phyloP scores from a whole-genome alignment of 192 early-diverging fungal species.

The Backusella psychrophila region DNA sequence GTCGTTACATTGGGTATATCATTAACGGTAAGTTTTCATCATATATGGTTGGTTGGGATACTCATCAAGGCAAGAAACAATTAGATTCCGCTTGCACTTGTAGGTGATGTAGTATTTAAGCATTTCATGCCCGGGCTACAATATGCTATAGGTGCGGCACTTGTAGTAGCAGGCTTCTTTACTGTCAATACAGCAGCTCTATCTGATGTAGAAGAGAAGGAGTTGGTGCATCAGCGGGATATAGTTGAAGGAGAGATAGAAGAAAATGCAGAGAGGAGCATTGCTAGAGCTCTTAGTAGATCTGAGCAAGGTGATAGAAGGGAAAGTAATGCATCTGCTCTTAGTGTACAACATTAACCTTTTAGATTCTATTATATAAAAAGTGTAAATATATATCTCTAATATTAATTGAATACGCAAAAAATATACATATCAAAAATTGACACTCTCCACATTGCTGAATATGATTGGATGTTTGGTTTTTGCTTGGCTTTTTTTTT shows the following conservation, averaged over 20 bases:
- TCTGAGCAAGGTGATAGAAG: background rate
- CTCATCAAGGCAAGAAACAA: background rate
- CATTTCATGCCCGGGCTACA: slow-evolving; percentile 44
- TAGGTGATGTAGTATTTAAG: slow-evolving; percentile 73
- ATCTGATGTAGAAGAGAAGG: slow-evolving; percentile 31
- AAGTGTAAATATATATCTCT: background rate
- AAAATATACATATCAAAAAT: background rate
- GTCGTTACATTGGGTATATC: slow-evolving; percentile 77
- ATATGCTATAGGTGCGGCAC: slow-evolving; percentile 64
- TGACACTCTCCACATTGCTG: slow-evolving; percentile 2
- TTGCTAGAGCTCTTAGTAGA: slow-evolving; percentile 6
- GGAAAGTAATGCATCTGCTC: slow-evolving; percentile 4
- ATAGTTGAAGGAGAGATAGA: background rate
- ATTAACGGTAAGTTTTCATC: slow-evolving; percentile 52
- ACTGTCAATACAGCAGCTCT: slow-evolving; percentile 51
- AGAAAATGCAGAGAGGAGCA: background rate
- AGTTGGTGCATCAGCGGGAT: slow-evolving; percentile 3
- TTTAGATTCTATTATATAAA: slow-evolving; percentile 7
- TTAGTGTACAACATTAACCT: slow-evolving; percentile 7
- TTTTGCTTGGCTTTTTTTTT: slow-evolving; percentile 2
- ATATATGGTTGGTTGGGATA: background rate
- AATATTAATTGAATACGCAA: background rate
- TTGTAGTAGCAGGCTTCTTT: slow-evolving; percentile 70
- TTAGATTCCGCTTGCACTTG: slow-evolving; percentile 62
- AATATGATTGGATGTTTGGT: background rate